Evolutionary conservation across 2,329 filamentous ascomycete genomes (phyloP).

Genomic region (Cercospora janseana): DNA sequence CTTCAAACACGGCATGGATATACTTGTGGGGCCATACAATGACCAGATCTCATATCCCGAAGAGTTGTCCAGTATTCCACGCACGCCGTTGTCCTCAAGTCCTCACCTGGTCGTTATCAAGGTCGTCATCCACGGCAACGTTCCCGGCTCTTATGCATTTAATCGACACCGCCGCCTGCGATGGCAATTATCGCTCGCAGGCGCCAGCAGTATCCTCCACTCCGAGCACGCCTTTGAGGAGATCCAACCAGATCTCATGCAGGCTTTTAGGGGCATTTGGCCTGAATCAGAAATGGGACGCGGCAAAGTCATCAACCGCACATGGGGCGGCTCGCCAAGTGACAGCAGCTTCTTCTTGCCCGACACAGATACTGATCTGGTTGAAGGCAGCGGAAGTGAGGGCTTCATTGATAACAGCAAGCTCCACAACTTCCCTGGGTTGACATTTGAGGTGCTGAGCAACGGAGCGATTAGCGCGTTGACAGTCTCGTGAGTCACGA

Average conservation of each 20-base stretch:
- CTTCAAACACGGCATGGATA: constrained; percentile 91
- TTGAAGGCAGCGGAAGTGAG: constrained; percentile 48
- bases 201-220: constrained; percentile 51
- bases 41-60: constrained; percentile 22
- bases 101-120: constrained; percentile 78
- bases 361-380: constrained; percentile 39
- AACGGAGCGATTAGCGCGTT: constrained; percentile 86
- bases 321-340: constrained; percentile 36
- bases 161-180: constrained; percentile 87
- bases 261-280: constrained; percentile 52
- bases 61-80: constrained; percentile 7
- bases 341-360: constrained; percentile 39
- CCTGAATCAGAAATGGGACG: constrained; percentile 51
- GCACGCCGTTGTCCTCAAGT: constrained; percentile 28
- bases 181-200: constrained; percentile 63
- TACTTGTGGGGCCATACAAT: constrained; percentile 78
- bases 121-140: constrained; percentile 88
- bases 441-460: constrained; percentile 94
- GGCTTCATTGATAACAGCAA: constrained; percentile 70
- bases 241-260: constrained; percentile 54
- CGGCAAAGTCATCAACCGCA: constrained; percentile 40
- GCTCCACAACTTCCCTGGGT: constrained; percentile 86
- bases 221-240: constrained; percentile 75
- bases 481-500: constrained; percentile 56
- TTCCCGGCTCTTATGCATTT: constrained; percentile 94